Conservation (phyloP, 192 early-diverging fungal genomes). For the Funneliformis geosporum region DNA sequence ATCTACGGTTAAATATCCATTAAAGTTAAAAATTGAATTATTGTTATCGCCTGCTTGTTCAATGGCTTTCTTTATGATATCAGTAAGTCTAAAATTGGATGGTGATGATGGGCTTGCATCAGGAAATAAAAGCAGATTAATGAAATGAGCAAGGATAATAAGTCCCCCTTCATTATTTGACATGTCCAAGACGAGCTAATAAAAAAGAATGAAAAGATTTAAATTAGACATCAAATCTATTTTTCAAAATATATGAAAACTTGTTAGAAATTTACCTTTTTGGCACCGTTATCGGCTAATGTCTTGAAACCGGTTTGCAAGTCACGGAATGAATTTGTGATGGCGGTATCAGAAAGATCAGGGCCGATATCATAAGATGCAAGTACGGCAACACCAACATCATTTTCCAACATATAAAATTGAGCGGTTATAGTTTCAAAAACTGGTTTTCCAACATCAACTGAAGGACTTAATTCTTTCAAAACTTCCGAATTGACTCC, state of each 20-base stretch:
- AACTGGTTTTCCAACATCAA: not conserved
- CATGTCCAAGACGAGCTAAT: conserved; percentile 43
- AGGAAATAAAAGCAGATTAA: conserved; percentile 43
- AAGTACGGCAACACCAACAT: conserved; percentile 43
- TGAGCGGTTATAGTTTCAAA: not conserved
- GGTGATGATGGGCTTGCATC: conserved; percentile 36
- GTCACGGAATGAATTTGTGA: conserved; percentile 18
- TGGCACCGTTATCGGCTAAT: conserved; percentile 36
- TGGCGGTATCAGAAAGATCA: conserved; percentile 20
- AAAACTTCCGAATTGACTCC: not conserved
- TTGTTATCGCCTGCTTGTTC: conserved; percentile 24
- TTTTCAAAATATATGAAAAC: no score
- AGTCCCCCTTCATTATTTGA: conserved; percentile 47
- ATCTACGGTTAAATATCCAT: conserved; percentile 31
- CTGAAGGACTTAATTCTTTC: not conserved
- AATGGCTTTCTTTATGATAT: conserved; percentile 33
- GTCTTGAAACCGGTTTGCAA: conserved; percentile 36
- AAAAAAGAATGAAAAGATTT: not conserved
- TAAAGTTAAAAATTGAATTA: conserved; percentile 31
- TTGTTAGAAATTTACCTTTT: conserved; percentile 3
- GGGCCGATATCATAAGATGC: conserved; percentile 36
- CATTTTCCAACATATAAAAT: not conserved
- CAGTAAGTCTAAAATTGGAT: conserved; percentile 33
- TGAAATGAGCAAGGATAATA: conserved; percentile 40
- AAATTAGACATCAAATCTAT: no score